phyloP scores from a whole-genome alignment of 192 early-diverging fungal species.

The Spizellomyces punctatus region DNA sequence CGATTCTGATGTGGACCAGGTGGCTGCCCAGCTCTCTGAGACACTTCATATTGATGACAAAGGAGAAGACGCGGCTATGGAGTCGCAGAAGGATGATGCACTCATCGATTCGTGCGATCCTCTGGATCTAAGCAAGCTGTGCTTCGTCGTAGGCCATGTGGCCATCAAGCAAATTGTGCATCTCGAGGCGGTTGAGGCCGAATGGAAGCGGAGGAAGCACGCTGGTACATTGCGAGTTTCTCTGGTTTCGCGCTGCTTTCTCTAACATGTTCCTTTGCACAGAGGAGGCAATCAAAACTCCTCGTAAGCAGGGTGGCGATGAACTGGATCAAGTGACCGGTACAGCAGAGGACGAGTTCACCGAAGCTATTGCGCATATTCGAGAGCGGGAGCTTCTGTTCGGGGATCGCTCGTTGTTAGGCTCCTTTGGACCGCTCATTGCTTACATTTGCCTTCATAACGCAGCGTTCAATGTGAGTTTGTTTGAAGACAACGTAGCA shows the following conservation, averaged over 20 bases:
- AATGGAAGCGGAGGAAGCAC: conserved; percentile 84
- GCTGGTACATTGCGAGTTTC: conserved; percentile 33
- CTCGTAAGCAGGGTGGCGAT: conserved; percentile 48
- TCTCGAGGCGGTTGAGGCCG: conserved; percentile 90
- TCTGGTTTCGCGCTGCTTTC: not conserved
- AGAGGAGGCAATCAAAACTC: conserved; percentile 22
- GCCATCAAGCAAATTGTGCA: conserved; percentile 97
- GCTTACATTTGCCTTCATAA: conserved; percentile 81
- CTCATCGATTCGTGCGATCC: conserved; percentile 42
- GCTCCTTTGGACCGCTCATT: conserved; percentile 80
- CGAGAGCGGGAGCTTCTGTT: conserved; percentile 92
- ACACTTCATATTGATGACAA: conserved; percentile 25
- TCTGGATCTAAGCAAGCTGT: conserved; percentile 81
- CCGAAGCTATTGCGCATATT: conserved; percentile 82
- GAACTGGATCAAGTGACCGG: conserved; percentile 94
- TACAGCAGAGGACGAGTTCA: conserved; percentile 93
- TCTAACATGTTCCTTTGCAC: not conserved
- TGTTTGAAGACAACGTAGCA: conserved; percentile 44
- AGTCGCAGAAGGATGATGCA: conserved; percentile 12
- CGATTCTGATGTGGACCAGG: conserved; percentile 20
- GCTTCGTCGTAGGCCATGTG: conserved; percentile 93
- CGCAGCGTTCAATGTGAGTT: conserved; percentile 61
- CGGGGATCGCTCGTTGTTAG: conserved; percentile 74
- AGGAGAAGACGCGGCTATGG: conserved; percentile 8
- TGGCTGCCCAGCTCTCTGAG: conserved; percentile 20